Percentiles rank a stretch among this genome's conserved stretches.
These are phyloP conservation scores for Discostella stelligera DNA, from an alignment of 352 stramenopile genomes.

Conservation along the genomic window DNA sequence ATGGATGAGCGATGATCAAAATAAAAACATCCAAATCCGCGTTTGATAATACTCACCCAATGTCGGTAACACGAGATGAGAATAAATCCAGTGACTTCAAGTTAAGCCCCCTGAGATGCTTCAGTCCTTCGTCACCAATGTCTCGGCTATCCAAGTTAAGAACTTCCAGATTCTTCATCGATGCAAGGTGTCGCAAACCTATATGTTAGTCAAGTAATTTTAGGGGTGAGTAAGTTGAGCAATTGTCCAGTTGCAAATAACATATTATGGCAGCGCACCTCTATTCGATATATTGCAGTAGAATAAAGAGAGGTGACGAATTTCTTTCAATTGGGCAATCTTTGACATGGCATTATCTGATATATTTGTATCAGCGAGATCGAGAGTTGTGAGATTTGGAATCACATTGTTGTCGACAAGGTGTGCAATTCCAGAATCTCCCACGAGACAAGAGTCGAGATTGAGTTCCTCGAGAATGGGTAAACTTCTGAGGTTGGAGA, in stretches of 20 bases:
- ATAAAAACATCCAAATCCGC: neutral
- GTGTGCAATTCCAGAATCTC: constrained; percentile 71
- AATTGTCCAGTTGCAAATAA: neutral
- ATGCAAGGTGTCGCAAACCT: constrained; percentile 62
- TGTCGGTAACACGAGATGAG: constrained; percentile 70
- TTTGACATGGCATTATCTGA: constrained; percentile 71
- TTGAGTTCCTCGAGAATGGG: constrained; percentile 75
- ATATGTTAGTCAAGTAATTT: constrained; percentile 10
- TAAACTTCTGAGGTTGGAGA: constrained; percentile 59
- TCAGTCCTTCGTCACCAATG: constrained; percentile 70
- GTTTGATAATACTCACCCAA: constrained; percentile 37
- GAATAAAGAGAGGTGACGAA: constrained; percentile 75
- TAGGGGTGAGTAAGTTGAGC: neutral
- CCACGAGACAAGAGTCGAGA: constrained; percentile 72
- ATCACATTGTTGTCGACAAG: constrained; percentile 71
- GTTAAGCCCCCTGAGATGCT: constrained; percentile 52
- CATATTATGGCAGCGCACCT: neutral
- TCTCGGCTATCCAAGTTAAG: constrained; percentile 79
- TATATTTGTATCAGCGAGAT: constrained; percentile 79
- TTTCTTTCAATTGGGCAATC: constrained; percentile 72
- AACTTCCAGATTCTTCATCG: constrained; percentile 60
- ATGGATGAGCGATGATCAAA: neutral
- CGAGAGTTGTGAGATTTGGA: constrained; percentile 71
- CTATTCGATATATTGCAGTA: constrained; percentile 75
- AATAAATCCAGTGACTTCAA: constrained; percentile 80